These are phyloP conservation scores for Chrysopogon serrulatus DNA, from an alignment of 176 grass and related monocot genomes.

Conservation along the genomic window DNA sequence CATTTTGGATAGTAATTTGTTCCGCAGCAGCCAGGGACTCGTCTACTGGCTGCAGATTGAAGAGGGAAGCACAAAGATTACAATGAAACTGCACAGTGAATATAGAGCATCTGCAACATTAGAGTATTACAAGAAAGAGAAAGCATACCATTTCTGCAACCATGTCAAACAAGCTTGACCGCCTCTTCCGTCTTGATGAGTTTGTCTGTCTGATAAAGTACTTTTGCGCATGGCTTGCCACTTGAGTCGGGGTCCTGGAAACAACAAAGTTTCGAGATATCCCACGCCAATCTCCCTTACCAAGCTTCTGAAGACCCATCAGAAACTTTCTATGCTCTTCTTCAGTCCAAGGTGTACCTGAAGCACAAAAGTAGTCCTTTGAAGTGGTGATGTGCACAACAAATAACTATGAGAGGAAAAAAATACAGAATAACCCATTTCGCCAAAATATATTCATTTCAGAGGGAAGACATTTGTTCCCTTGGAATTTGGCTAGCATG, in stretches of 20 bases:
- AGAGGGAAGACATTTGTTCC: neutral
- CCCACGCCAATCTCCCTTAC: constrained; percentile 92
- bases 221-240: constrained; percentile 96
- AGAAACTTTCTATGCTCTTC: constrained; percentile 92
- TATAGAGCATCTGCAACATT: neutral
- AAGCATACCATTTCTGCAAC: constrained; percentile 61
- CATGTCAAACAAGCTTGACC: constrained; percentile 95
- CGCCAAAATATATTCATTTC: neutral
- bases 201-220: constrained; percentile 91
- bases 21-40: constrained; percentile 19
- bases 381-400: neutral
- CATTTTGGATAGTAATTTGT: constrained; percentile 18
- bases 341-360: constrained; percentile 96
- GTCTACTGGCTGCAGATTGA: constrained; percentile 46
- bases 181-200: constrained; percentile 72
- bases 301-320: constrained; percentile 77
- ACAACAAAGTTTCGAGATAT: constrained; percentile 82
- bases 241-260: constrained; percentile 87
- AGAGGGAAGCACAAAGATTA: constrained; percentile 12
- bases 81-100: neutral
- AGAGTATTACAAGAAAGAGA: neutral
- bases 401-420: neutral
- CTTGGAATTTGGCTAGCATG: neutral
- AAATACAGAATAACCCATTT: neutral
- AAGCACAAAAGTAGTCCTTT: constrained; percentile 16